Percentiles rank a stretch among this genome's conserved stretches.
phyloP scores from a whole-genome alignment of 345 rosid genomes.

The Excoecaria agallocha region DNA sequence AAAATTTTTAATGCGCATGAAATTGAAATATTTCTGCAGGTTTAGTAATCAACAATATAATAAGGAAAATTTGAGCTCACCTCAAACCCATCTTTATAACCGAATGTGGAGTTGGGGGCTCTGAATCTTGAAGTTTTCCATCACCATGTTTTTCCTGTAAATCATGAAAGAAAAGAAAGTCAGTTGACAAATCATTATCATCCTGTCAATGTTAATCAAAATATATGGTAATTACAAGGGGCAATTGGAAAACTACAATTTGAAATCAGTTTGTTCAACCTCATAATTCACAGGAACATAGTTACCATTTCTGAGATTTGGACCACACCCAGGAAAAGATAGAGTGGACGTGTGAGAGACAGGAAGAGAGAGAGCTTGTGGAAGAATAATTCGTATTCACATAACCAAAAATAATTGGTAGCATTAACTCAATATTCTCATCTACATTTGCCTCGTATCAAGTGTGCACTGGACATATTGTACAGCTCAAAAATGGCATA shows the following conservation, averaged over 20 bases:
- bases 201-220: not conserved
- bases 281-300: not conserved
- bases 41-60: not conserved
- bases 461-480: not conserved
- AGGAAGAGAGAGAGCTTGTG: not conserved
- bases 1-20: not conserved
- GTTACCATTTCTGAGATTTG: not conserved
- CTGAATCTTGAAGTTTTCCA: constrained; percentile 76
- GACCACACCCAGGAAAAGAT: not conserved
- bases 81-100: constrained; percentile 75
- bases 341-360: not conserved
- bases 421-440: not conserved
- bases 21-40: not conserved
- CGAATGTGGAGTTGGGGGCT: constrained; percentile 95
- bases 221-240: not conserved
- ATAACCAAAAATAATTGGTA: not conserved
- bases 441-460: not conserved
- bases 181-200: not conserved
- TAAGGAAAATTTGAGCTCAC: constrained; percentile 36
- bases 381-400: not conserved
- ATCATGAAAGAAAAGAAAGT: constrained; percentile 17
- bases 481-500: not conserved
- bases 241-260: not conserved
- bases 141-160: constrained; percentile 87
- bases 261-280: not conserved